Evolutionary conservation across 2,329 filamentous ascomycete species (phyloP), one percentile per base, ranked within the genome.

Genomic region (Claviceps spartinae): DNA sequence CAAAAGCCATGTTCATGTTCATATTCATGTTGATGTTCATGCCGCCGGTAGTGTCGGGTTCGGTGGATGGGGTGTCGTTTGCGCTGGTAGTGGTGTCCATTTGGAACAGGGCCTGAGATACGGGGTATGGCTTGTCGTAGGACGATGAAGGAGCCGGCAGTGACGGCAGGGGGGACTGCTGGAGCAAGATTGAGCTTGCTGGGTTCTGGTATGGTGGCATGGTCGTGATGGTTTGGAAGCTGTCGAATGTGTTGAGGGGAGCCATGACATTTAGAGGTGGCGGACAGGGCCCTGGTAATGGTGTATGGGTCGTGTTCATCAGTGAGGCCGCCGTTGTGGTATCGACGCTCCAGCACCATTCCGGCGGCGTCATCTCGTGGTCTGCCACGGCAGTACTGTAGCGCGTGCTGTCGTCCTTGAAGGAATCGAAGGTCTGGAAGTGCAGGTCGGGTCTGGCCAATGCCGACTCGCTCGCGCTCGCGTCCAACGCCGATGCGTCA

Each of bases 291-390:
- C 30, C 30, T 34, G 30, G 30, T 34, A 34, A 34, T 11, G 30
- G 30, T 34, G 30, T 11, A 34, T 34, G 30, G 30, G 30, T 34
- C 22, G 9, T 9, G 40, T 40, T 7, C 49, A 50, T 50, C 18
- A 50, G 40, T 11, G 41, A 46, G 18, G 49, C 18, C 2, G 49
- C 30, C 30, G 30, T 20, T 5, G 49, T 37, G 24, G 41, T 50
- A 20, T 50, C 42, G 42, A 50, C 26, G 18, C 49, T 42, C 49
- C 42, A 46, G 42, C 42, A 50, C 49, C 49, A 46, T 44, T 20
- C 49, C 20, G 42, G 9, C 11, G 30, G 34, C 16, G 14, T 16
- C n/a, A n/a, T 20, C 0, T 40, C 30, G 14, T 16, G 26, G 26
- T 36, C 49, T 8, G 26, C 14, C 24, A 26, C 40, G 7, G n/a